Evolutionary conservation across 1,284 basidiomycete genomes (phyloP).

Genomic region (Violaceomyces palustris): DNA sequence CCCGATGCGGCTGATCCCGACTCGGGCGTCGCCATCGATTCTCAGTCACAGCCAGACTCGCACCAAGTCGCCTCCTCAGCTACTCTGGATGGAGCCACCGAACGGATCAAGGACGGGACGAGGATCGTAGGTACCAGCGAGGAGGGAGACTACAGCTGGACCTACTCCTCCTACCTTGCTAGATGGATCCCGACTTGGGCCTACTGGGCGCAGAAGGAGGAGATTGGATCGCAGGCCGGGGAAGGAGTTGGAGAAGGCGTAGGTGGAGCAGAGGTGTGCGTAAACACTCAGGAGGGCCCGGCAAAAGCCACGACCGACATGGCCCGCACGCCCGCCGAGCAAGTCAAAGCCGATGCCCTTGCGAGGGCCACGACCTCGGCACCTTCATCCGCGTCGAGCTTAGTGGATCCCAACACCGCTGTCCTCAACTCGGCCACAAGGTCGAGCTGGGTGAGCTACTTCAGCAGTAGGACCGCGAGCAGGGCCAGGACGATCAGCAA

Average conservation of each 20-base stretch:
- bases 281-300: not conserved
- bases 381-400: too few relatives aligned
- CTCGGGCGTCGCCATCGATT: too few relatives aligned
- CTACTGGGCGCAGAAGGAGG: conserved; percentile 21
- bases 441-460: conserved; percentile 41
- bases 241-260: not conserved
- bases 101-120: too few relatives aligned
- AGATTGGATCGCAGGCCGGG: not conserved
- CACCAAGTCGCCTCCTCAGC: too few relatives aligned
- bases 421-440: conserved; percentile 37
- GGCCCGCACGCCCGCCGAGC: conserved; percentile 38
- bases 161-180: conserved; percentile 31
- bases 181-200: conserved; percentile 35
- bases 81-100: too few relatives aligned
- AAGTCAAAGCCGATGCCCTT: conserved; percentile 45
- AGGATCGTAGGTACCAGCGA: too few relatives aligned
- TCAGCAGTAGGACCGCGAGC: conserved; percentile 29
- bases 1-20: too few relatives aligned
- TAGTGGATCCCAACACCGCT: conserved; percentile 24
- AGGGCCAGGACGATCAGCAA: conserved; percentile 11
- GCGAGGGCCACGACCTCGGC: conserved; percentile 8
- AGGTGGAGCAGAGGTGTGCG: not conserved
- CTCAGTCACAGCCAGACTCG: too few relatives aligned
- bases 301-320: not conserved
- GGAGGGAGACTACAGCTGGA: too few relatives aligned